Evolutionary conservation across 1,139 yeast genomes (phyloP), one percentile per base, ranked within the genome.

Genomic region (Suhomyces ambrosiae): DNA sequence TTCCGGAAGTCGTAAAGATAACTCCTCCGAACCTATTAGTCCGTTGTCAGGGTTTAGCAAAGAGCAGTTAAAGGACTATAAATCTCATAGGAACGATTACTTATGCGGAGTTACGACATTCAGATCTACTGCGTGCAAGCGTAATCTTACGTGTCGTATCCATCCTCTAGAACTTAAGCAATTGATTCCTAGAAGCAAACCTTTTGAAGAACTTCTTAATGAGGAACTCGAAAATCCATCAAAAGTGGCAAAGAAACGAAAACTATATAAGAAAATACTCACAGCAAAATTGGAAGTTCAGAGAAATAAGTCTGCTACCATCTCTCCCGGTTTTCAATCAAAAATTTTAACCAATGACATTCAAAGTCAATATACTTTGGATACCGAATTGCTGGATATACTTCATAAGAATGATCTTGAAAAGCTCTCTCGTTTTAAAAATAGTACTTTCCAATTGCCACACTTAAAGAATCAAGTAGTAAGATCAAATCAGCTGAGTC

Each of bases 51-150:
- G 16, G 15, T 34, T 27, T 31, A 31, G 33, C 15, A 10, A 25
- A 12, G 32, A 36, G 14, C 30, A 26, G 21, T 10, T 39, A 13
- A n/a, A 8, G 3, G 38, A 32, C 13, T 39, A 29, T 15, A 37
- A 33, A 16, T 10, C 12, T 7, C 43, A 35, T 14, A 47, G 37
- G 24, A 38, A 44, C 25, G 58, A 54, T 29, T 55, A 45, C 32
- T 45, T 45, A 13, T 55, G 60, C 41, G 55, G 56, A 6, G 59
- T 53, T 2, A 23, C 17, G 3, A 39, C 45, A 3, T 32, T 35
- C 16, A 41, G 47, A 24, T 23, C 30, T 8, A 32, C 42, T 10
- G 33, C 33, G 8, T 54, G 59, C 29, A 30, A 41, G 25, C 33
- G 46, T 29, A 47, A 38, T 17, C 35, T 52, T 13, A 40, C 44